Conservation (phyloP, 2,329 filamentous ascomycete genomes). For the Biscogniauxia sp. region DNA sequence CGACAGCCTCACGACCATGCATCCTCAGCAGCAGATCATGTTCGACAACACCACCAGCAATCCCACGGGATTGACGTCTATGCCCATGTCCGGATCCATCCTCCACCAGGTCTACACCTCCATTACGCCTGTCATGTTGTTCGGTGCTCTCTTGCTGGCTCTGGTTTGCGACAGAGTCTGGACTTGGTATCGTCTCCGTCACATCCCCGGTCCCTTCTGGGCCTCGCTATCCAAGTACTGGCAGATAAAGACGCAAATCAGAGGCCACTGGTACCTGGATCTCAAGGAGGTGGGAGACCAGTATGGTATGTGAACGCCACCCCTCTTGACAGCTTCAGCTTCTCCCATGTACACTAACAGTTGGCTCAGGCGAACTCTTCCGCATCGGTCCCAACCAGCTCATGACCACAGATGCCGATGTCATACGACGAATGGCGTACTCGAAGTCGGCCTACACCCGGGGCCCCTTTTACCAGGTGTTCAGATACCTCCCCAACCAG, state of each 20-base stretch:
- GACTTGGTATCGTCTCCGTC: constrained; percentile 19
- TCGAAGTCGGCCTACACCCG: constrained; percentile 11
- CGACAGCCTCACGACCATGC: background rate
- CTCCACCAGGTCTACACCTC: background rate
- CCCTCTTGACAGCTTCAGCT: no score
- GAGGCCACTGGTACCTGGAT: constrained; percentile 16
- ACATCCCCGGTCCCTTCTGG: constrained; percentile 19
- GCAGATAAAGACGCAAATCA: constrained; percentile 16
- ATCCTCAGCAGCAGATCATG: background rate
- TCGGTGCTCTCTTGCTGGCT: constrained; percentile 2
- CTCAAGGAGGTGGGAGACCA: constrained; percentile 14
- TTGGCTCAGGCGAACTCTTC: constrained; percentile 16
- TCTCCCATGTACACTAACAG: background rate
- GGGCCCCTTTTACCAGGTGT: constrained; percentile 16
- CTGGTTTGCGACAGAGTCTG: background rate
- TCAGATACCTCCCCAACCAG: constrained; percentile 17
- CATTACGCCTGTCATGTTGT: background rate
- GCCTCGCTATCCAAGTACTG: constrained; percentile 15
- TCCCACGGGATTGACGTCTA: background rate
- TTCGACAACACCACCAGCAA: background rate
- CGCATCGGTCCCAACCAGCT: constrained; percentile 22
- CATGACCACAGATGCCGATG: constrained; percentile 19
- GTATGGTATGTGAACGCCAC: constrained; percentile 10
- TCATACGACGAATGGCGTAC: constrained; percentile 19
- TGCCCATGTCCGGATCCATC: background rate